Conservation (phyloP, 2,329 filamentous ascomycete species). For the Rhytidhysteron rufulum region DNA sequence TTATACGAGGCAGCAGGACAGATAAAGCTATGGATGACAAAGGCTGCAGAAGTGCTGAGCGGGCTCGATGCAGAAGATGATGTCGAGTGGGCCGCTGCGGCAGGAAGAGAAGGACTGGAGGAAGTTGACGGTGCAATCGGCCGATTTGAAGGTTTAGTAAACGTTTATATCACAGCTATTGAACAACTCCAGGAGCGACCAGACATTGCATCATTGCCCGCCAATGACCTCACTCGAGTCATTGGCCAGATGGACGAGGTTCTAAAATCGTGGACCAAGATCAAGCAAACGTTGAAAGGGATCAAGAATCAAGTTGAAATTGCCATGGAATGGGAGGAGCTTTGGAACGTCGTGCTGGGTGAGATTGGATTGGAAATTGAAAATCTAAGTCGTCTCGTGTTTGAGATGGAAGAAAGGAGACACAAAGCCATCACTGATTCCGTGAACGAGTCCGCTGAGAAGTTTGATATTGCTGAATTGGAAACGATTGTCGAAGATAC, state of each 20-base stretch:
- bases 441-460: slow-evolving; percentile 61
- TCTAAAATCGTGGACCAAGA: slow-evolving; percentile 76
- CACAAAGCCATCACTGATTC: slow-evolving; percentile 64
- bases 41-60: slow-evolving; percentile 82
- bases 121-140: slow-evolving; percentile 67
- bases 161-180: slow-evolving; percentile 91
- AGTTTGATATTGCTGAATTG: slow-evolving; percentile 78
- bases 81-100: slow-evolving; percentile 91
- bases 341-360: slow-evolving; percentile 90
- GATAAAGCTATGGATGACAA: slow-evolving; percentile 89
- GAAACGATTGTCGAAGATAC: slow-evolving; percentile 92
- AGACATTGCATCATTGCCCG: slow-evolving; percentile 69
- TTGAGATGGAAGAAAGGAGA: slow-evolving; percentile 95
- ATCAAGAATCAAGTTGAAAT: slow-evolving; percentile 92
- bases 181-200: slow-evolving; percentile 77
- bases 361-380: slow-evolving; percentile 90
- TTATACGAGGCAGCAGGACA: slow-evolving; percentile 86
- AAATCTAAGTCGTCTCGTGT: slow-evolving; percentile 73
- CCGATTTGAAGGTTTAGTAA: slow-evolving; percentile 83
- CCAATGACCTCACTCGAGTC: slow-evolving; percentile 68
- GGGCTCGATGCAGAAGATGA: slow-evolving; percentile 94
- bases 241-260: slow-evolving; percentile 89
- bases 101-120: slow-evolving; percentile 74
- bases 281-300: slow-evolving; percentile 70
- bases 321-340: slow-evolving; percentile 98